Evolutionary conservation across 306 rosid genomes (phyloP), one percentile per base, ranked within the genome.

Genomic region (Phaseolus lunatus): DNA sequence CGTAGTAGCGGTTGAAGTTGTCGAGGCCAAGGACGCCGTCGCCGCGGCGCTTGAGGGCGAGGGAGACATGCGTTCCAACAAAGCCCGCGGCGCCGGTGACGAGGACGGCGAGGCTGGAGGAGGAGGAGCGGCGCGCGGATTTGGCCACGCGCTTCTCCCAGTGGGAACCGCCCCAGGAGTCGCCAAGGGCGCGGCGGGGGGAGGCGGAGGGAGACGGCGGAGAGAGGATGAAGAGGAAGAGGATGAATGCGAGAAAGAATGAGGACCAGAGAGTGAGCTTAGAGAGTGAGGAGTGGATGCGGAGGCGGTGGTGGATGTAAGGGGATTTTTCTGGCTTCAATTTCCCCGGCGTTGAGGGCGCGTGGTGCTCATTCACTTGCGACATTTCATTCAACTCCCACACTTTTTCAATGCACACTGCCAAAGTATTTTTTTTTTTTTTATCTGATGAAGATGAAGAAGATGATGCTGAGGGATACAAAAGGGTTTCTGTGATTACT

Each of bases 51-150:
- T 86, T 91, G 10, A 93, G 78, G 0, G 95, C 90, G 13, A 93
- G 69, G 3, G 98, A 85, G 33, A 91, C 95, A 72, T 93, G 98
- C 1, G 91, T 76, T 9, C 96, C 96, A 71, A 93, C 98, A 67
- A 93, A 93, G 1, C 95, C 97, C 7, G 91, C 88, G 5, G 97
- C 96, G 22, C 98, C 97, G 12, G 95, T 93, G 50, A 93, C 93
- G 2, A 93, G 90, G 4, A 93, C 92, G 11, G 90, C 80, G 47
- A 81, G 71, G 13, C 84, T 85, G 9, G 90, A 81, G 24, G 57
- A 3, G 7, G 92, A 79, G 18, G 19, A 54, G 19, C 70, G 62
- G 9, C 86, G 84, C 0, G 90, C 81, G 3, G 97, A 93, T 63
- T 88, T 89, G 5, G 85, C 84, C 12, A 93, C 97, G 6, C 83